phyloP scores from a whole-genome alignment of 495 filamentous ascomycete genomes.

The Penicillium samsonianum region DNA sequence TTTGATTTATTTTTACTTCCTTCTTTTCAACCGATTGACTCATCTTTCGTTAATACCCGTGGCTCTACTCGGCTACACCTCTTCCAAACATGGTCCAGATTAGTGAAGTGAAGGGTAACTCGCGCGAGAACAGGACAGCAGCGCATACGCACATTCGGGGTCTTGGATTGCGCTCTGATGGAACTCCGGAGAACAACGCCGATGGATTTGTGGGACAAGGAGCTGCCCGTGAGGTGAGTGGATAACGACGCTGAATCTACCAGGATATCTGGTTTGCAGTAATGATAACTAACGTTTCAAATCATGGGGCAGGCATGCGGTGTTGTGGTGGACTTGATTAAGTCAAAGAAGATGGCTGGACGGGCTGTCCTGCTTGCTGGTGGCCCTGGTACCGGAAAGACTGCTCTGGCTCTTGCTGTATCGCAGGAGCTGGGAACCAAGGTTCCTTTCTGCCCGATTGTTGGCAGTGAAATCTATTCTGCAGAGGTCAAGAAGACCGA shows the following conservation, averaged over 20 bases:
- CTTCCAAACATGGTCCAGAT: conserved; percentile 78
- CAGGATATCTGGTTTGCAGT: not conserved
- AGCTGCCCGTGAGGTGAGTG: conserved; percentile 76
- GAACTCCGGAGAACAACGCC: conserved; percentile 71
- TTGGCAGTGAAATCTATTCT: conserved; percentile 94
- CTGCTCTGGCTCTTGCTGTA: conserved; percentile 89
- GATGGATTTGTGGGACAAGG: conserved; percentile 89
- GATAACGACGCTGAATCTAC: conserved; percentile 8
- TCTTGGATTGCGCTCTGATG: conserved; percentile 79
- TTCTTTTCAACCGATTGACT: conserved; percentile 8
- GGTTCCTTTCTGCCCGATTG: conserved; percentile 96
- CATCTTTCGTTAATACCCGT: conserved; percentile 9
- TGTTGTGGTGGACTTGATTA: conserved; percentile 91
- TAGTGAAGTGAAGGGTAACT: conserved; percentile 92
- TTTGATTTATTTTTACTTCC: conserved; percentile 5
- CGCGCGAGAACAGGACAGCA: conserved; percentile 92
- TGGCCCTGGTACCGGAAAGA: conserved; percentile 94
- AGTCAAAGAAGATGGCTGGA: conserved; percentile 94
- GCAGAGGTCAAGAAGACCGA: conserved; percentile 99
- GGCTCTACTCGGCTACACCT: conserved; percentile 31
- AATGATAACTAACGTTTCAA: conserved; percentile 16
- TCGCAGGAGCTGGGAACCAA: conserved; percentile 95
- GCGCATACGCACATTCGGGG: conserved; percentile 97
- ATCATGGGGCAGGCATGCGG: conserved; percentile 71
- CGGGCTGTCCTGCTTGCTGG: conserved; percentile 90